Percentiles rank a stretch among this genome's conserved stretches.
Evolutionary conservation across 495 filamentous ascomycete species (phyloP).

Genomic region (Talaromyces nanjingensis): DNA sequence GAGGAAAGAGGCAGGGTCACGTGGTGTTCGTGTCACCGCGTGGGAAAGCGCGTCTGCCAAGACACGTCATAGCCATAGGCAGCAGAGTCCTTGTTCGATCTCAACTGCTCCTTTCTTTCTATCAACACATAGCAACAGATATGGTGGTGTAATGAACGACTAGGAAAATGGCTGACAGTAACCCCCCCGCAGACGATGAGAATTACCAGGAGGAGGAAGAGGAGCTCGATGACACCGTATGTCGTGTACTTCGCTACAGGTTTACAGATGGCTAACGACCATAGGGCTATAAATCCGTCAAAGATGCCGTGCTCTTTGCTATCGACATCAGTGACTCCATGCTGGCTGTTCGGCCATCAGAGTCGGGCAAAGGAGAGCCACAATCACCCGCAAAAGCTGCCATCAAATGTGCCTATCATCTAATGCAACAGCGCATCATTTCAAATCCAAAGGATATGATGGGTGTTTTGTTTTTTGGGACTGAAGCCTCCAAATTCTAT

Average conservation of each 20-base stretch:
- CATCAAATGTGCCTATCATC: constrained; percentile 85
- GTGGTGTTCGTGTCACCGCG: neutral
- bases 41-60: constrained; percentile 1
- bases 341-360: constrained; percentile 60
- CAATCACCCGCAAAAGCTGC: constrained; percentile 73
- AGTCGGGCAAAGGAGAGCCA: constrained; percentile 63
- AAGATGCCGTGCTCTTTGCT: constrained; percentile 94
- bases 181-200: constrained; percentile 37
- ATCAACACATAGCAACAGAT: neutral
- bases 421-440: constrained; percentile 98
- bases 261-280: neutral
- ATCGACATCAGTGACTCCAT: constrained; percentile 93
- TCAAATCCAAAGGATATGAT: constrained; percentile 97
- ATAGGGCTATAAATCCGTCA: constrained; percentile 85
- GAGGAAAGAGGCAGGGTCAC: neutral
- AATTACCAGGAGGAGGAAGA: constrained; percentile 63
- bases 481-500: constrained; percentile 75
- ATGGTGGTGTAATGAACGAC: neutral
- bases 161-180: constrained; percentile 38
- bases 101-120: neutral
- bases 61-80: constrained; percentile 1
- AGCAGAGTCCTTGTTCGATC: neutral
- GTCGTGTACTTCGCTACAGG: neutral
- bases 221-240: constrained; percentile 66
- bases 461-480: constrained; percentile 90